Evolutionary conservation across 257 asterid species (phyloP), one percentile per base, ranked within the genome.

Genomic region (Solanum paucissectum): DNA sequence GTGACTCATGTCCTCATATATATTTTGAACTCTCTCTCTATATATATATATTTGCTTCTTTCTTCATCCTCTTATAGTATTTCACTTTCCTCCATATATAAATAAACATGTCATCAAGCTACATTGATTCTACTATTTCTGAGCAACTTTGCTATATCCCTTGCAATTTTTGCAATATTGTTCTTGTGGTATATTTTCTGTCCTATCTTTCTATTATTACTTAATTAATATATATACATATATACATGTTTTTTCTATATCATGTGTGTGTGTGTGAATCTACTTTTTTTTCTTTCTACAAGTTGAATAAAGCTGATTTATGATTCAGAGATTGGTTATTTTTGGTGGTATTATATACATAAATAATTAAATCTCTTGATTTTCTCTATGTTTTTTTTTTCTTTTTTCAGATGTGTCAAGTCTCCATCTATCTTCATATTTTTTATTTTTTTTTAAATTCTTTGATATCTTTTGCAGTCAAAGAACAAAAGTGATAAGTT

Each of bases 91-190:
- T 36, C 82, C 82, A 74, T 34, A 73, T 33, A 32, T 7, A 32
- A 1, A 14, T n/a, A 88, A 62, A 84, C 88, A 92, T 92, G 94
- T 86, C 94, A 46, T 87, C 94, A 58, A 89, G 89, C 88, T 88
- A 86, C 90, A 90, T 88, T 92, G 94, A 92, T 38, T 91, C 90
- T 88, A 66, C 89, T 83, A 23, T 13, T 58, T 84, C 94, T 29
- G 98, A 95, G 90, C 93, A 95, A 87, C 92, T 95, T 73, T 94
- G 97, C 89, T 95, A 95, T 90, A 94, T 95, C 91, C 98, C 98
- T 93, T 94, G 98, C 95, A 94, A 92, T 92, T 95, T 92, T 93
- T 95, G 98, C 94, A 94, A 89, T 90, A 94, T 94, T 81, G 95
- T 95, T 91, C 98, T 95, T 77, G 98, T 96, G 98, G 98, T 95